phyloP scores from a whole-genome alignment of 257 asterid genomes.

The Rhazya stricta region DNA sequence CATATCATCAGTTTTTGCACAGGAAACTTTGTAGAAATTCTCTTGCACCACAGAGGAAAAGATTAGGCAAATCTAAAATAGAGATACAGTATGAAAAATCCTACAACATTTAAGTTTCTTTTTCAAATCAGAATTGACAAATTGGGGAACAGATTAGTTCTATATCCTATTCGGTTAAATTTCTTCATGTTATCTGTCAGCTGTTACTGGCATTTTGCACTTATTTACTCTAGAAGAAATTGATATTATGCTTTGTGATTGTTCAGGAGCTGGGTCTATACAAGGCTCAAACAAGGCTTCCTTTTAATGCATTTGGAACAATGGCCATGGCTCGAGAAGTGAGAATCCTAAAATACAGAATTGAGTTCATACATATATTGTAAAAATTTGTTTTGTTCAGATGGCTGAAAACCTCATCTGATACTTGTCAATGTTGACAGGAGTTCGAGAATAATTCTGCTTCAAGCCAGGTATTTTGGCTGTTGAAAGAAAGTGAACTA shows the following conservation, averaged over 20 bases:
- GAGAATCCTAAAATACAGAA: conserved; percentile 20
- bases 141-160: background rate
- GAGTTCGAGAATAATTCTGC: conserved; percentile 93
- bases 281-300: conserved; percentile 97
- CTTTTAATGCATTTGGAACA: conserved; percentile 97
- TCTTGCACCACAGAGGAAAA: background rate
- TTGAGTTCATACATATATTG: background rate
- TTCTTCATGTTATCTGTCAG: no score
- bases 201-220: background rate
- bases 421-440: conserved; percentile 31
- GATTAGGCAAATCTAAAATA: background rate
- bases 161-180: background rate
- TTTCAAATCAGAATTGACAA: background rate
- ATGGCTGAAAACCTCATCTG: conserved; percentile 5
- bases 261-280: conserved; percentile 88
- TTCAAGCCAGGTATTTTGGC: conserved; percentile 99
- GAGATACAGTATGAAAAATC: background rate
- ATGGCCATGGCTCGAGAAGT: conserved; percentile 99
- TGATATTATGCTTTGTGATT: conserved; percentile 21
- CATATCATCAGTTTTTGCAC: background rate
- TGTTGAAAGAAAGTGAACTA: conserved; percentile 93
- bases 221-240: background rate
- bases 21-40: background rate
- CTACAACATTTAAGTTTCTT: no score
- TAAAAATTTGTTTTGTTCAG: background rate